phyloP scores from a whole-genome alignment of 345 rosid species.

The Eucalyptus erythrocorys region DNA sequence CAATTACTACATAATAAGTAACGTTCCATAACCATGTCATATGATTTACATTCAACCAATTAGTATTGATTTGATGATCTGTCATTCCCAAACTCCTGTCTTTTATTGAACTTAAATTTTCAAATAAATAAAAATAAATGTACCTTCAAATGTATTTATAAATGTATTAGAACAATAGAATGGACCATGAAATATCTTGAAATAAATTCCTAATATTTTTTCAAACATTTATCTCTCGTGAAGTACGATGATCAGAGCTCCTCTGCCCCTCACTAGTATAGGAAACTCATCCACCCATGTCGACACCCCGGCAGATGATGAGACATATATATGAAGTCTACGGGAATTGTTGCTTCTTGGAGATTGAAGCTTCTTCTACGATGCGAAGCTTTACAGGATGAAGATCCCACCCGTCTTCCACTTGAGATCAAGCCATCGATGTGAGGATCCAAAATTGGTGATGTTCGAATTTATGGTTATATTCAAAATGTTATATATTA shows the following conservation, averaged over 20 bases:
- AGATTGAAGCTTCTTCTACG: too few species aligned
- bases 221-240: neutral
- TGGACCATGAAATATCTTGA: neutral
- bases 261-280: neutral
- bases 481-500: neutral
- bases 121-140: neutral
- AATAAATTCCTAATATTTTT: neutral
- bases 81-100: neutral
- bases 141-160: neutral
- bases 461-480: neutral
- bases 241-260: neutral
- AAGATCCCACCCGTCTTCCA: too few species aligned
- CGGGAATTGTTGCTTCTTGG: too few species aligned
- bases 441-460: neutral
- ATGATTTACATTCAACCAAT: neutral
- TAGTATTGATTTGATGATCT: neutral
- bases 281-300: neutral
- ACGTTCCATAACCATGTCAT: neutral
- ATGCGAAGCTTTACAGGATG: too few species aligned
- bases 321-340: too few species aligned
- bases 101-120: neutral
- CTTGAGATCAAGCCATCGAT: neutral
- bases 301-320: fast-evolving
- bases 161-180: neutral
- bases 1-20: neutral